These are phyloP conservation scores for Eucalyptus pauciflora DNA, from an alignment of 345 rosid species.

Conservation along the genomic window DNA sequence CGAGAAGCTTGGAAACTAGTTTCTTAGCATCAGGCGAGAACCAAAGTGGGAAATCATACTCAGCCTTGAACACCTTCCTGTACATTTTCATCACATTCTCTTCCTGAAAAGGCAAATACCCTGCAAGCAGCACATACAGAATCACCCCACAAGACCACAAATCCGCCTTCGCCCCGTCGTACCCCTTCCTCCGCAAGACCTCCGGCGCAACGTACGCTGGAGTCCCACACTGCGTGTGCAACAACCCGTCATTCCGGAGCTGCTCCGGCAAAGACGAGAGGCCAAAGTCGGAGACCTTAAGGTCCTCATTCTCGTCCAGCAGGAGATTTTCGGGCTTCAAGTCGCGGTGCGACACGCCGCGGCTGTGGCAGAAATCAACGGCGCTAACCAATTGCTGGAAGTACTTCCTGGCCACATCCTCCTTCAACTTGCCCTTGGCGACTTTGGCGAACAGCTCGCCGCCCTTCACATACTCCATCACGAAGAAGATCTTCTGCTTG, in stretches of 20 bases:
- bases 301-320: conserved; percentile 29
- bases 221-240: conserved; percentile 48
- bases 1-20: conserved; percentile 30
- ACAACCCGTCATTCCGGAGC: conserved; percentile 10
- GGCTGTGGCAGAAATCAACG: conserved; percentile 33
- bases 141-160: conserved; percentile 56
- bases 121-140: conserved; percentile 26
- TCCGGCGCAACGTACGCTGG: conserved; percentile 36
- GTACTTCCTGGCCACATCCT: conserved; percentile 20
- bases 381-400: conserved; percentile 42
- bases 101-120: conserved; percentile 29
- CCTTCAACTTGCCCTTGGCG: conserved; percentile 20
- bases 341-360: conserved; percentile 47
- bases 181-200: conserved; percentile 21
- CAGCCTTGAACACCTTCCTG: conserved; percentile 23
- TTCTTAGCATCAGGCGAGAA: conserved; percentile 19
- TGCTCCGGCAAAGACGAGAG: conserved; percentile 31
- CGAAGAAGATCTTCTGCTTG: conserved; percentile 22
- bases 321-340: conserved; percentile 43
- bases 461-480: conserved; percentile 34
- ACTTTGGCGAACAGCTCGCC: conserved; percentile 36
- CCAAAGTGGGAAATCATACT: conserved; percentile 29
- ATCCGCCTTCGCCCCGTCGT: conserved; percentile 45
- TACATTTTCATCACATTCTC: conserved; percentile 31
- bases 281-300: conserved; percentile 45